Conservation (phyloP, 2,329 filamentous ascomycete genomes). For the Pyricularia grisea region DNA sequence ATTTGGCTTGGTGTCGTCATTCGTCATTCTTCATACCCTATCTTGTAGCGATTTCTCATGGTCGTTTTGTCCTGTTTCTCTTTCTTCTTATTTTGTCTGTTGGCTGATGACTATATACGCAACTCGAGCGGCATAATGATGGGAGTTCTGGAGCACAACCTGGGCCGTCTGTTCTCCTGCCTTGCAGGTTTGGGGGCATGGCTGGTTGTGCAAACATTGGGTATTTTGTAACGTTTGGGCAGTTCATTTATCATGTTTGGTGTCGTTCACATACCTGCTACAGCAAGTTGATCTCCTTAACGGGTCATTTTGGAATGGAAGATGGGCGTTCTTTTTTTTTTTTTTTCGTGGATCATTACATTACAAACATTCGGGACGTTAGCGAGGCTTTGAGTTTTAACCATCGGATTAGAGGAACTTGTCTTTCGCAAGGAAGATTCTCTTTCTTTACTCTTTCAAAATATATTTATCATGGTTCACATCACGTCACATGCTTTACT, state of each 20-base stretch:
- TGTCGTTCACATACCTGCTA: neutral
- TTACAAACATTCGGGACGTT: neutral
- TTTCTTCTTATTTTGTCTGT: neutral
- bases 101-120: neutral
- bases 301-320: neutral
- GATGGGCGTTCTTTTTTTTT: neutral
- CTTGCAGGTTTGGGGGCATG: neutral
- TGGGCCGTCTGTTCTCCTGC: neutral
- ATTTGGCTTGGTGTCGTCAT: neutral
- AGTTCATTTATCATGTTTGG: neutral
- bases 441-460: neutral
- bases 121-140: neutral
- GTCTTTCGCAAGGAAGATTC: neutral
- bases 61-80: neutral
- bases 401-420: neutral
- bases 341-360: neutral
- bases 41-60: neutral
- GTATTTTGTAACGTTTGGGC: neutral
- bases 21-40: neutral
- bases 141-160: constrained; percentile 2
- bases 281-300: neutral
- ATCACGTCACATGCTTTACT: neutral
- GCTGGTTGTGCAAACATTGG: neutral
- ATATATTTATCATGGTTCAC: neutral
- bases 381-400: neutral